Conservation (phyloP, 495 filamentous ascomycete genomes). For the Hypoxylon cercidicola region DNA sequence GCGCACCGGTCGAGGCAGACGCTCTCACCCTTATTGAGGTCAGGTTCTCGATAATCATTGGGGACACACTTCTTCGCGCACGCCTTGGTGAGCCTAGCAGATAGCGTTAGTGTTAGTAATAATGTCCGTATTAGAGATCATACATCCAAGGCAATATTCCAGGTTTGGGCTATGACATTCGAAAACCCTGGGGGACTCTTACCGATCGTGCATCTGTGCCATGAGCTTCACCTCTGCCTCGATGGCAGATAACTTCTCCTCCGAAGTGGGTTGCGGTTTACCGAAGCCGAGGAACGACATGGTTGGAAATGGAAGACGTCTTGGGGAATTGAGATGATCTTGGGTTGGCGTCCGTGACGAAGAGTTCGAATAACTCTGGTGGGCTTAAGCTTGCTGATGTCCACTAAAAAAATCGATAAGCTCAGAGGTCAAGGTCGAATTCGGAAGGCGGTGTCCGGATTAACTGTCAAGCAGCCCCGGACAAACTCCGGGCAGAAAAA, state of each 20-base stretch:
- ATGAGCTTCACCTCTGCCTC: conserved; percentile 95
- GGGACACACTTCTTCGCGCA: conserved; percentile 95
- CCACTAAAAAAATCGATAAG: conserved; percentile 27
- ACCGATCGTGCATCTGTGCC: conserved; percentile 97
- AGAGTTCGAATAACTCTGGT: conserved; percentile 9
- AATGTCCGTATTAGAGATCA: conserved; percentile 21
- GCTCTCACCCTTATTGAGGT: conserved; percentile 97
- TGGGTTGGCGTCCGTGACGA: conserved; percentile 23
- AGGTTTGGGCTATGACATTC: neutral
- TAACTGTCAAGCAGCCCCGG: conserved; percentile 24
- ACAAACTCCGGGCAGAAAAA: conserved; percentile 25
- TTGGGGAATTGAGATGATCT: conserved; percentile 8
- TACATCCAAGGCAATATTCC: neutral
- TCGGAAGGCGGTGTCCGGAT: conserved; percentile 43
- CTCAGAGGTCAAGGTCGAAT: conserved; percentile 13
- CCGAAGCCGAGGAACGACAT: conserved; percentile 97
- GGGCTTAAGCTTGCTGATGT: neutral
- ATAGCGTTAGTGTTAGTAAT: no score
- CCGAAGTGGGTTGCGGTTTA: conserved; percentile 88
- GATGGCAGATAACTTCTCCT: conserved; percentile 93
- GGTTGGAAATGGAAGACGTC: neutral
- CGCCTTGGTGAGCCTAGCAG: conserved; percentile 79
- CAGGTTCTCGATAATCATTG: conserved; percentile 87
- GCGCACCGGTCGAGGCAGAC: conserved; percentile 98
- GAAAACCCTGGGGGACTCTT: conserved; percentile 34